Conservation (phyloP, 2,329 filamentous ascomycete genomes). For the Talaromyces sp. region DNA sequence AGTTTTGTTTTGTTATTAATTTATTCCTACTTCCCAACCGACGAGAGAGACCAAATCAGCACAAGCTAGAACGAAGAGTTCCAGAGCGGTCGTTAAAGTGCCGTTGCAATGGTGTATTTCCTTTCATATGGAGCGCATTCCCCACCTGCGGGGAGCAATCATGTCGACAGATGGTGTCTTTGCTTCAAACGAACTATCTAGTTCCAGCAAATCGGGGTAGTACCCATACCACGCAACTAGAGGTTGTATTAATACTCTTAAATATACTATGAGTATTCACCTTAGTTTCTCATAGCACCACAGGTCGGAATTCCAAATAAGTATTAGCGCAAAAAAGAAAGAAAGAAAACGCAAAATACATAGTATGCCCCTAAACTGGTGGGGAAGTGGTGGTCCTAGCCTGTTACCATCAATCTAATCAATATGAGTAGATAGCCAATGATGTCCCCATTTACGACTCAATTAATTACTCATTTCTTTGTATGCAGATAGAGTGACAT, state of each 20-base stretch:
- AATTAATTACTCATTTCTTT: background rate
- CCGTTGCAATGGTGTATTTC: background rate
- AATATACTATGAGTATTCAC: background rate
- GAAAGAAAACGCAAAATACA: background rate
- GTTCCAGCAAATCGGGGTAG: background rate
- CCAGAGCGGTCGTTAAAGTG: background rate
- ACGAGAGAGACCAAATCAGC: background rate
- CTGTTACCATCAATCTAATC: background rate
- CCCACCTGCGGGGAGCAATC: background rate
- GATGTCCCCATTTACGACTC: background rate
- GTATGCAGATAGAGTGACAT: background rate
- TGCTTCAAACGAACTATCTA: background rate
- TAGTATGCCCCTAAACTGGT: too few relatives aligned
- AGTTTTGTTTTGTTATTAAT: background rate
- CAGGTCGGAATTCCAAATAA: background rate
- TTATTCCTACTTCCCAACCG: background rate
- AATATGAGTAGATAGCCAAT: background rate
- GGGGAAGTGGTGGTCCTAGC: background rate
- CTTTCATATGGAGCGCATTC: background rate
- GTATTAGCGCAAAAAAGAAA: background rate
- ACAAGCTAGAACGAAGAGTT: background rate
- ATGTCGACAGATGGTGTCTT: background rate
- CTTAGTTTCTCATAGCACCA: background rate
- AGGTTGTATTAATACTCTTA: background rate
- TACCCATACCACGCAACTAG: background rate